Conservation (phyloP, 108 stramenopile genomes). For the Nannochloropsis salina region DNA sequence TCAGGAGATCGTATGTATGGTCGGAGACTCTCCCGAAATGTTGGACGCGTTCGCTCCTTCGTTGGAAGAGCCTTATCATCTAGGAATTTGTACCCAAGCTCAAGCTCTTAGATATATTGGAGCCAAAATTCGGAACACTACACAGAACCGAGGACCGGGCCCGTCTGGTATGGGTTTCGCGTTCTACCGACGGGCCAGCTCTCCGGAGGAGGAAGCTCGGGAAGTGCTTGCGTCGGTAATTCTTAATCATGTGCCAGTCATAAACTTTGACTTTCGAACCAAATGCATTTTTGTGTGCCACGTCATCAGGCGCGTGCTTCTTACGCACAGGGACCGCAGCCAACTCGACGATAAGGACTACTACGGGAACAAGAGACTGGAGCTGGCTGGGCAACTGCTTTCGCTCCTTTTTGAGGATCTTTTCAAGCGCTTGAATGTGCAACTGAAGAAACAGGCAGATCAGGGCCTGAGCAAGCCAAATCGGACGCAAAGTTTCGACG, state of each 20-base stretch:
- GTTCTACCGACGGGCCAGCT: conserved; percentile 25
- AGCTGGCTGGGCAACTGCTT: conserved; percentile 91
- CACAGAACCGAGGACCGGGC: conserved; percentile 49
- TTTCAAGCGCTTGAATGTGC: conserved; percentile 92
- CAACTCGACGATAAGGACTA: conserved; percentile 94
- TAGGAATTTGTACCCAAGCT: conserved; percentile 79
- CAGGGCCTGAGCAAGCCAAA: conserved; percentile 81
- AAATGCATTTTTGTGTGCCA: conserved; percentile 78
- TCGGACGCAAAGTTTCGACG: conserved; percentile 87
- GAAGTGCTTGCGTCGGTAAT: conserved; percentile 91
- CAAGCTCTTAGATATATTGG: conserved; percentile 79
- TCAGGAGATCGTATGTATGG: conserved; percentile 87
- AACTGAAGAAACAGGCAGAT: conserved; percentile 86
- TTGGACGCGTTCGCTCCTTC: conserved; percentile 75
- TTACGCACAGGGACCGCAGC: conserved; percentile 74
- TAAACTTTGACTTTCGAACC: conserved; percentile 70
- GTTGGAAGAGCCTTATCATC: conserved; percentile 74
- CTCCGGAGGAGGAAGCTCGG: conserved; percentile 85
- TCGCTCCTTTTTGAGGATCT: conserved; percentile 94
- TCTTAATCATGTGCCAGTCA: conserved; percentile 88
- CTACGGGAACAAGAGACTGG: conserved; percentile 95
- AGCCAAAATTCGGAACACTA: conserved; percentile 74
- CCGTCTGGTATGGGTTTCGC: not conserved
- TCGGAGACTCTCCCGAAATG: conserved; percentile 60
- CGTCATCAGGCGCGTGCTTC: conserved; percentile 80